phyloP scores from a whole-genome alignment of 208 protist genomes.

The Trichomonas vaginalis region DNA sequence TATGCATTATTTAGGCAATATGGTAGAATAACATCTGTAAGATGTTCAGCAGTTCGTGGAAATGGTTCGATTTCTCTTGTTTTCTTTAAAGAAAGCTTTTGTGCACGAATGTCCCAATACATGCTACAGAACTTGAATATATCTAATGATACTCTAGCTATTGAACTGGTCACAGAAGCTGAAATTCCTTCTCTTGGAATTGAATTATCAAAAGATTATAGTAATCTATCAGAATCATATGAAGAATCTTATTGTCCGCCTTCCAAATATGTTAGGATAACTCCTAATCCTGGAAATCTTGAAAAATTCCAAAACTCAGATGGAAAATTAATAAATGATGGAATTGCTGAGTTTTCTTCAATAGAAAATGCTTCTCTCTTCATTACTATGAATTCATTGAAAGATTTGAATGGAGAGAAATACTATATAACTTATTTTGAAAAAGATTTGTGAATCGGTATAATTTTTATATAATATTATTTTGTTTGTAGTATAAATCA shows the following conservation, averaged over 20 bases:
- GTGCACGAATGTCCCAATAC: not conserved
- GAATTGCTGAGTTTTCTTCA: not conserved
- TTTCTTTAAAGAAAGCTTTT: not conserved
- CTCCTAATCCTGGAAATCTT: not conserved
- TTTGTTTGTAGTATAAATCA: too few species aligned
- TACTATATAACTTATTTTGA: too few species aligned
- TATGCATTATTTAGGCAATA: not conserved
- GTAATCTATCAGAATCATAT: not conserved
- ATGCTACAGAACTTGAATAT: not conserved
- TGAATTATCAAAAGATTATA: not conserved
- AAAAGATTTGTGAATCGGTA: too few species aligned
- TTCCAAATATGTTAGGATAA: not conserved
- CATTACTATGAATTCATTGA: not conserved
- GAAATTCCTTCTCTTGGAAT: not conserved
- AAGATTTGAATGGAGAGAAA: not conserved
- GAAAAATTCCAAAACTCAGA: not conserved
- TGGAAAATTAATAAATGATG: not conserved
- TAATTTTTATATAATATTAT: too few species aligned
- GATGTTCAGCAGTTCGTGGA: not conserved
- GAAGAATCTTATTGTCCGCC: not conserved
- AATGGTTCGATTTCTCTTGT: not conserved
- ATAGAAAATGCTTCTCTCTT: not conserved
- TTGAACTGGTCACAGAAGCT: not conserved
- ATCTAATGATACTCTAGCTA: not conserved
- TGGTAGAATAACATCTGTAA: not conserved